Evolutionary conservation across 2,329 filamentous ascomycete genomes (phyloP).

Genomic region (Phaeosphaeriaceae sp.): DNA sequence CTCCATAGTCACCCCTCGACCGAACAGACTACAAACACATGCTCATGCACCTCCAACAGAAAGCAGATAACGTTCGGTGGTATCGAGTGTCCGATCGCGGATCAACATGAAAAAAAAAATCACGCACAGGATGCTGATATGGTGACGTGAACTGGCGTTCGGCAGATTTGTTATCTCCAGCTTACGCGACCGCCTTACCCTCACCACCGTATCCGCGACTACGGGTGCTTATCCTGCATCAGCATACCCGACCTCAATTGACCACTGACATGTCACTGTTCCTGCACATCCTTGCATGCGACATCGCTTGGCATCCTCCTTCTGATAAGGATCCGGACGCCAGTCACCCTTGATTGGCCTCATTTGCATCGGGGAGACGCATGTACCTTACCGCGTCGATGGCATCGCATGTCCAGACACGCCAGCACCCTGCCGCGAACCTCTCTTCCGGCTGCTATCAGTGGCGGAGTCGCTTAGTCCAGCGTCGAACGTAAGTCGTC

Average conservation of each 20-base stretch:
- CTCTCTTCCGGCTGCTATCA: conserved; percentile 8
- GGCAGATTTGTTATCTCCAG: conserved; percentile 1
- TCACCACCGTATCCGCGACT: conserved; percentile 13
- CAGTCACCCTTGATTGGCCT: conserved; percentile 3
- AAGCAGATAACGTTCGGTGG: not conserved
- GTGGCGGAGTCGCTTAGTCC: conserved; percentile 21
- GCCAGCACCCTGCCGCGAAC: not conserved
- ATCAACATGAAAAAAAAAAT: too few relatives aligned
- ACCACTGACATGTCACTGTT: conserved; percentile 6
- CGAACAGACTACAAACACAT: not conserved
- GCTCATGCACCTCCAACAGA: not conserved
- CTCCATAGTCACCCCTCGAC: conserved; percentile 1
- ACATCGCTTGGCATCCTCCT: not conserved
- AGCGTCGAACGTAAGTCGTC: not conserved
- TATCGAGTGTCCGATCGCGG: not conserved
- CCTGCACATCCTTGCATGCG: conserved; percentile 11
- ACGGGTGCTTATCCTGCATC: conserved; percentile 11
- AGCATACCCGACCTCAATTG: conserved; percentile 11
- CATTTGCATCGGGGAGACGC: conserved; percentile 13
- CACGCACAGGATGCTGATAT: not conserved
- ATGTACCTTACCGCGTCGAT: not conserved
- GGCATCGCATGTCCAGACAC: not conserved
- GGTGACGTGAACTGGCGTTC: conserved; percentile 1
- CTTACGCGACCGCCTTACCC: conserved; percentile 19
- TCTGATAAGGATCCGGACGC: conserved; percentile 19